phyloP scores from a whole-genome alignment of 306 rosid species.

The Cercis canadensis region DNA sequence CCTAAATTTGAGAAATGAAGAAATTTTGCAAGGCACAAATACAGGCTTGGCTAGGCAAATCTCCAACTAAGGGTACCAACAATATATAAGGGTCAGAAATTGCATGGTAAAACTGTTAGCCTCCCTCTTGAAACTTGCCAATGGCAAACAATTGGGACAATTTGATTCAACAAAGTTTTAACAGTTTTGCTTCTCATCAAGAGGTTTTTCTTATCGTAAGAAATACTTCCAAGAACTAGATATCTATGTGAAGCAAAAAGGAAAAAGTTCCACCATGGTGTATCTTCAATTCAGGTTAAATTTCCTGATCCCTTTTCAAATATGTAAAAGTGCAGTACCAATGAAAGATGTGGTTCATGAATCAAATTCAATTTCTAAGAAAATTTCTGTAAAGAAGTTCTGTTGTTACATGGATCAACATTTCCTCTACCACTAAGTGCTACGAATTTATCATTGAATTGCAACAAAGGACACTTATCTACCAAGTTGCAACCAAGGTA shows the following conservation, averaged over 20 bases:
- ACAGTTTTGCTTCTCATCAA: constrained; percentile 16
- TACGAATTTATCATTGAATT: constrained; percentile 53
- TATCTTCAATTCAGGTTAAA: constrained; percentile 10
- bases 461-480: constrained; percentile 63
- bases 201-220: not conserved
- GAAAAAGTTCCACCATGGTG: constrained; percentile 7
- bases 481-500: constrained; percentile 62
- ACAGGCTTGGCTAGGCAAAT: not conserved
- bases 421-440: constrained; percentile 69
- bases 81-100: not conserved
- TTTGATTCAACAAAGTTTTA: constrained; percentile 7
- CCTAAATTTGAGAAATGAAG: not conserved
- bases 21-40: not conserved
- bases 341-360: not conserved
- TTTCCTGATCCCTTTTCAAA: constrained; percentile 1
- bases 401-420: constrained; percentile 37
- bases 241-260: constrained; percentile 1
- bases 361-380: constrained; percentile 42
- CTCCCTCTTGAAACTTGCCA: not conserved
- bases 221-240: not conserved
- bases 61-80: constrained; percentile 5
- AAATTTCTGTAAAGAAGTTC: constrained; percentile 43
- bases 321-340: constrained; percentile 21
- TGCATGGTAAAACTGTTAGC: constrained; percentile 16
- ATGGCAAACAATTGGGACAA: constrained; percentile 11